phyloP scores from a whole-genome alignment of 2,329 filamentous ascomycete species.

The Xylaria sp. region DNA sequence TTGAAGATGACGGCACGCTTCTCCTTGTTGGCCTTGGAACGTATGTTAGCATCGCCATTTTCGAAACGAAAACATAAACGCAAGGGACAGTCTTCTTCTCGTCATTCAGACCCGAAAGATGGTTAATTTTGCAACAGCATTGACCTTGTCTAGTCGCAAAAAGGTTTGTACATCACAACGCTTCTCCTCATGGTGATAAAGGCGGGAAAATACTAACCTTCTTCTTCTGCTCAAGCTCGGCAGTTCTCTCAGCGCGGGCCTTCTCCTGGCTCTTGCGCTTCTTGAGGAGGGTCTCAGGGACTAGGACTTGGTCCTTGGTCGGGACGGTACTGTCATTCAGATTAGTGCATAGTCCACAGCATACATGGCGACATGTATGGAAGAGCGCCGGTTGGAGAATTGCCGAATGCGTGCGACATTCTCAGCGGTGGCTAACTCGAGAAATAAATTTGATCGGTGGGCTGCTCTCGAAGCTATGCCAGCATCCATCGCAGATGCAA shows the following conservation, averaged over 20 bases:
- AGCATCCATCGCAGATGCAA: conserved; percentile 15
- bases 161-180: conserved; percentile 85
- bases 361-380: conserved; percentile 62
- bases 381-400: conserved; percentile 87
- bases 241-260: conserved; percentile 86
- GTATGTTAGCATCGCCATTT: conserved; percentile 43
- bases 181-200: conserved; percentile 31
- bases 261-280: conserved; percentile 99
- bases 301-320: conserved; percentile 92
- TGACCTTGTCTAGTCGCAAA: conserved; percentile 93
- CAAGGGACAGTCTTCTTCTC: conserved; percentile 26
- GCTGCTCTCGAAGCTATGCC: conserved; percentile 40
- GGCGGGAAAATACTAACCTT: conserved; percentile 67
- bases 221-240: conserved; percentile 85
- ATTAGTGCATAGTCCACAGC: conserved; percentile 77
- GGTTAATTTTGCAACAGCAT: conserved; percentile 98
- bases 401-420: conserved; percentile 91
- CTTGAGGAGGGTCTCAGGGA: conserved; percentile 99
- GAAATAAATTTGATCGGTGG: conserved; percentile 81
- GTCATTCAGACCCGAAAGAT: conserved; percentile 98
- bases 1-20: conserved; percentile 99
- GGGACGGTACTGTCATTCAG: conserved; percentile 82
- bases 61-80: not conserved
- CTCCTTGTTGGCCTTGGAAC: conserved; percentile 87
- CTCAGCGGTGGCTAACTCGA: conserved; percentile 88